Conservation (phyloP, 306 rosid species). For the Ziziphus jujuba region DNA sequence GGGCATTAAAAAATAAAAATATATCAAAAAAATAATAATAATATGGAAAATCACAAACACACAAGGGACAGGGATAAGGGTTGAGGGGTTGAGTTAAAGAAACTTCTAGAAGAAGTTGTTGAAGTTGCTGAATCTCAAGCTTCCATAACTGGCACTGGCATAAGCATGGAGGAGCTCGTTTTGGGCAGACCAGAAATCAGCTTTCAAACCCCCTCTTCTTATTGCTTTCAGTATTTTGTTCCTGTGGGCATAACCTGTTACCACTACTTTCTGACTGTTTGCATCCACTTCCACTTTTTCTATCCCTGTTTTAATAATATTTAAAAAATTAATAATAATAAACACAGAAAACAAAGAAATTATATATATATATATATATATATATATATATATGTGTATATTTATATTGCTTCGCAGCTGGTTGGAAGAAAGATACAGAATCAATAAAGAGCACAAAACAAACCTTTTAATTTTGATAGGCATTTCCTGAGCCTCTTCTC, state of each 20-base stretch:
- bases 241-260: conserved; percentile 70
- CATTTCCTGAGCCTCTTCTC: conserved; percentile 86
- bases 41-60: not conserved
- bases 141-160: conserved; percentile 46
- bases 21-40: not conserved
- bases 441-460: not conserved
- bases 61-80: not conserved
- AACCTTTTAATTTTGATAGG: conserved; percentile 75
- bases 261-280: conserved; percentile 67
- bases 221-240: conserved; percentile 86
- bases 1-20: not conserved
- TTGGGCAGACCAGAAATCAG: conserved; percentile 91
- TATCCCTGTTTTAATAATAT: conserved; percentile 45
- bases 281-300: conserved; percentile 89
- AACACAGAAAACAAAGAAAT: too few relatives aligned
- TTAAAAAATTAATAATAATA: too few relatives aligned
- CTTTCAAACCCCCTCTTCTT: conserved; percentile 81
- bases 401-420: too few relatives aligned
- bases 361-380: too few relatives aligned
- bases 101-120: conserved; percentile 55
- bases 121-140: conserved; percentile 56
- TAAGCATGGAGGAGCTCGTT: conserved; percentile 74
- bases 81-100: not conserved
- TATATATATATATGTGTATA: too few relatives aligned
- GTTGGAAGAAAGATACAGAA: not conserved